Conservation (phyloP, 257 asterid genomes). For the Anisodus tanguticus region DNA sequence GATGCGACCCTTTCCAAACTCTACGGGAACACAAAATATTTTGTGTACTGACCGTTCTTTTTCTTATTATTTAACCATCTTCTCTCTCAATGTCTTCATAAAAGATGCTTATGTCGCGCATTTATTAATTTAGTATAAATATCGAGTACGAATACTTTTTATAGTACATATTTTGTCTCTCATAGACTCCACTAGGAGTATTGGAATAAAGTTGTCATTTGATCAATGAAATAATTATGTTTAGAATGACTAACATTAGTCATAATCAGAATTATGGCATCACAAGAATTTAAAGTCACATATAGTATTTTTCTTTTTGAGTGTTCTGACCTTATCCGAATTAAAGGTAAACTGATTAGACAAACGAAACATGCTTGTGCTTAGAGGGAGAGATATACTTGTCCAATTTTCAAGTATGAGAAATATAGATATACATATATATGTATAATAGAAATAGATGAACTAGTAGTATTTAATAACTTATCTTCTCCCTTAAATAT, state of each 20-base stretch:
- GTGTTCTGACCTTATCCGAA: conserved; percentile 11
- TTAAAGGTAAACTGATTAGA: background rate
- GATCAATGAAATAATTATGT: conserved; percentile 29
- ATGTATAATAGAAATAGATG: too few species aligned
- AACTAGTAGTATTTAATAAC: too few species aligned
- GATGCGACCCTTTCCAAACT: too few species aligned
- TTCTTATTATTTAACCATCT: too few species aligned
- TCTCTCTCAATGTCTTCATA: too few species aligned
- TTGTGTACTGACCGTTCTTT: too few species aligned
- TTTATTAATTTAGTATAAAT: background rate
- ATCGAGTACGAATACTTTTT: background rate
- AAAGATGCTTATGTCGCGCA: background rate
- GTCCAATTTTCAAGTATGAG: too few species aligned
- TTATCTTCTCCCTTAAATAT: background rate
- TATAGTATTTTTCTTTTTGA: background rate
- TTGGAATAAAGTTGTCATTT: conserved; percentile 43
- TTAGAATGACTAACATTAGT: conserved; percentile 10
- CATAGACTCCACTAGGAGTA: background rate
- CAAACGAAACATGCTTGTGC: background rate
- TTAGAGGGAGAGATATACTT: background rate
- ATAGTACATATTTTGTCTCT: background rate
- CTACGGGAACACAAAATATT: too few species aligned
- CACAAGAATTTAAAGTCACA: background rate
- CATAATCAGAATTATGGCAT: conserved; percentile 25
- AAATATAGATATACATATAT: too few species aligned